Evolutionary conservation across 2,329 filamentous ascomycete species (phyloP), one percentile per base, ranked within the genome.

Genomic region (Ascochyta pisi): DNA sequence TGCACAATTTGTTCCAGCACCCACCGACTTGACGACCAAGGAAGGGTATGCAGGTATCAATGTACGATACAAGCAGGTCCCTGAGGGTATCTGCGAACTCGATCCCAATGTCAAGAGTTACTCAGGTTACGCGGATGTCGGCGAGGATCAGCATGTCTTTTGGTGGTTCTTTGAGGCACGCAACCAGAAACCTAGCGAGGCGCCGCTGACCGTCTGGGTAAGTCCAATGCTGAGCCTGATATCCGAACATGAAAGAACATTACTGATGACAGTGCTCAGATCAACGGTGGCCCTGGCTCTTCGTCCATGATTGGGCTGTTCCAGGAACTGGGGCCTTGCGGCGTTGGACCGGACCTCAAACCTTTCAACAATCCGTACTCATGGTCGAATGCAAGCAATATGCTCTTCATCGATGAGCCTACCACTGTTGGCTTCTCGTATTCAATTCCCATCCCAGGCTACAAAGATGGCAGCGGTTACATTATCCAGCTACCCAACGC

Each of bases 401-500:
- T 89, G 81, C 82, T 91, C 15, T 90, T 88, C 73, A 84, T 91
- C 62, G 88, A 91, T 63, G 84, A 90, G 70, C 89, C 85, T 8
- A 82, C 80, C 9, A 81, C 83, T 42, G 82, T 84, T 4, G 85
- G 85, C 0, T 83, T 86, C 64, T 85, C 82, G 10, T 87, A 87
- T 67, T 77, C 77, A 4, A 69, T 75, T 12, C 75, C 78, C 0
- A 71, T 80, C 6, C 75, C 78, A 19, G 78, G 61, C 2, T 81
- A 79, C 56, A 63, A 55, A n/a, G 70, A 77, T 38, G 41, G 64
- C 2, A 53, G 62, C 35, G 63, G 65, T 1, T 66, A 64, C 29
- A 76, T 84, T 34, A 69, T 84, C 23, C 66, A 74, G 27, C 65
- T 84, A 9, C 80, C 81, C 0, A 73, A 80, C 49, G 73, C 71